Conservation (phyloP, 2,329 filamentous ascomycete genomes). For the Corinectria fuckeliana region DNA sequence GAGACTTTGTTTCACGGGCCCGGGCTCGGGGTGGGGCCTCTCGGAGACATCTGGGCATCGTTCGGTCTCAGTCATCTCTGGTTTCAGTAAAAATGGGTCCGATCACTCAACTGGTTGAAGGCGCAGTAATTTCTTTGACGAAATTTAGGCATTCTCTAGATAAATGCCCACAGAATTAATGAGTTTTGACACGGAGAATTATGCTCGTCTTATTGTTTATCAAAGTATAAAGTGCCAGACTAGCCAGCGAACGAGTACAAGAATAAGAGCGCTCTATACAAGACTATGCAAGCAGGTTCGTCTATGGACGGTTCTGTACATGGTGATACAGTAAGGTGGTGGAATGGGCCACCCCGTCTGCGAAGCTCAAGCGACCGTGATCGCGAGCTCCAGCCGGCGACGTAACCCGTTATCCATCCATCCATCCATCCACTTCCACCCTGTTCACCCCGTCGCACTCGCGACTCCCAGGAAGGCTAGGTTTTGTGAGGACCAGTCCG, state of each 20-base stretch:
- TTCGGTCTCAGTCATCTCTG: no score
- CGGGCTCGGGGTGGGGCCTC: conserved; percentile 3
- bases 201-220: background rate
- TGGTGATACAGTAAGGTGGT: background rate
- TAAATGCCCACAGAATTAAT: background rate
- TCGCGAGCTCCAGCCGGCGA: conserved; percentile 35
- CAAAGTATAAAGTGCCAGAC: conserved; percentile 2
- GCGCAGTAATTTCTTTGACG: no score
- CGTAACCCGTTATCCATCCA: background rate
- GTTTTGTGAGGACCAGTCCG: conserved; percentile 49
- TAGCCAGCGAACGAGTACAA: conserved; percentile 17
- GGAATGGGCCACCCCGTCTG: background rate
- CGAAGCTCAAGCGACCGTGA: conserved; percentile 36
- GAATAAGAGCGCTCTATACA: conserved; percentile 25
- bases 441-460: conserved; percentile 19
- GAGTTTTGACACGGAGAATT: background rate
- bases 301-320: conserved; percentile 15
- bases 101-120: no score
- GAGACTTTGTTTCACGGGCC: conserved; percentile 28
- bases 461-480: conserved; percentile 25
- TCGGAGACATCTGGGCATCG: conserved; percentile 21
- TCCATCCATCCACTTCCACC: conserved; percentile 9
- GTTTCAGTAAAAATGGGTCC: no score
- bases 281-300: conserved; percentile 32
- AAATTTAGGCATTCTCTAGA: background rate